Conservation (phyloP, 345 rosid species). For the Barbarea vulgaris region DNA sequence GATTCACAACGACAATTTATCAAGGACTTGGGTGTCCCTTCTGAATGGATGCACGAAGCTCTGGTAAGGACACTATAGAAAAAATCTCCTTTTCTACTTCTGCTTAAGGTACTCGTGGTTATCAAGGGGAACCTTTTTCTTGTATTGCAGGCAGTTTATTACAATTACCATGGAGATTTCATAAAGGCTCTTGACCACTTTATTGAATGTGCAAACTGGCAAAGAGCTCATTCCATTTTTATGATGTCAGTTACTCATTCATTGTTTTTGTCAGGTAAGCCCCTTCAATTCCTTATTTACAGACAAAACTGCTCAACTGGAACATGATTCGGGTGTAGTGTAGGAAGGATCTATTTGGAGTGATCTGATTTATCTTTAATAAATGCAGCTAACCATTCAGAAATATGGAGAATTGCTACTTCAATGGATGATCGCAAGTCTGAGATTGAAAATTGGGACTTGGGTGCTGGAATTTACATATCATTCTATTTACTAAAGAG, state of each 20-base stretch:
- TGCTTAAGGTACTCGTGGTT: constrained; percentile 1
- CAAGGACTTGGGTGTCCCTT: constrained; percentile 73
- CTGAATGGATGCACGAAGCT: constrained; percentile 92
- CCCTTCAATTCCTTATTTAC: constrained; percentile 24
- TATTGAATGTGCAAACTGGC: constrained; percentile 86
- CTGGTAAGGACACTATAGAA: constrained; percentile 54
- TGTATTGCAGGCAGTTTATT: constrained; percentile 73
- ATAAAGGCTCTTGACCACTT: constrained; percentile 84
- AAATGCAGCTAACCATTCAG: constrained; percentile 70
- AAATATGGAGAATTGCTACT: constrained; percentile 76
- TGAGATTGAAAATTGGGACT: constrained; percentile 95
- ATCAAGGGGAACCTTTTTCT: constrained; percentile 15
- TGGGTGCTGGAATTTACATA: constrained; percentile 87
- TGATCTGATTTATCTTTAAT: constrained; percentile 9
- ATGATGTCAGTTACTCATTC: constrained; percentile 72
- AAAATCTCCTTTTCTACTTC: constrained; percentile 21
- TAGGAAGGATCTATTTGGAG: constrained; percentile 9
- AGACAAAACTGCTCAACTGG: not conserved
- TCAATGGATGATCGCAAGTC: constrained; percentile 88
- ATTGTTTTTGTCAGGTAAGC: constrained; percentile 75
- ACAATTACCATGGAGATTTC: constrained; percentile 65
- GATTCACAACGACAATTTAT: constrained; percentile 78
- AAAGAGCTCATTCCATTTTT: constrained; percentile 83
- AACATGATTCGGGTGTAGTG: constrained; percentile 4
- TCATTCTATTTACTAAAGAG: constrained; percentile 73